Evolutionary conservation across 176 grass and related monocot species (phyloP), one percentile per base, ranked within the genome.

Genomic region (Oryza nivara): DNA sequence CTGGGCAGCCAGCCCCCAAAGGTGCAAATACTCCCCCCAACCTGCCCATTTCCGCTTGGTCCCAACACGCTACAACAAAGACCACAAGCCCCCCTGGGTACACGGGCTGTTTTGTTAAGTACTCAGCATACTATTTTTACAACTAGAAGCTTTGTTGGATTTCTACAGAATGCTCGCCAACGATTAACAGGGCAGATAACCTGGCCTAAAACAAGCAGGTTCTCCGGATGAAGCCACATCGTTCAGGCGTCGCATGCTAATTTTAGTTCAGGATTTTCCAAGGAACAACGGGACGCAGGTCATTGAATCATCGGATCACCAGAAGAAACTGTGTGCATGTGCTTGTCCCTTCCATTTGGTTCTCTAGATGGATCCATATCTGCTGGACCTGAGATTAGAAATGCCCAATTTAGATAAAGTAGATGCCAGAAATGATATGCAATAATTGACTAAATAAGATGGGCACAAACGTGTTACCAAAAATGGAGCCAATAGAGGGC

Each of bases 201-300:
- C 95, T 90, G 89, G 80, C 85, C 90, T 89, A 88, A 94, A 95
- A 95, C 52, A 81, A 95, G 86, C 84, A 94, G 89, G 92, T 87
- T 84, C 68, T 91, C 84, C 58, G 36, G 81, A 84, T 81, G 76
- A 80, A 80, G 86, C 86, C 77, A 78, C 70, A 66, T 80, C 80
- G 79, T 79, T 73, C 70, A 81, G 72, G 85, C 72, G 65, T 76
- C 40, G 64, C 67, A 86, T 86, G 61, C 49, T 86, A 76, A 68
- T 67, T 70, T 79, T 73, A 74, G 72, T 67, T 86, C 7, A 23
- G 38, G 41, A 66, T 43, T 73, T 63, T 68, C 49, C 73, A 51
- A 47, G 7, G 46, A 14, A 61, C 64, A 78, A 64, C 52, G 25
- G 68, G 66, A 17, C 11, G 34, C 47, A 20, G 15, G 68, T 92